A percentile compares a stretch with the other conserved stretches of the same genome.
phyloP scores from a whole-genome alignment of 768 basidiomycete species.

The Podaxis sp. region DNA sequence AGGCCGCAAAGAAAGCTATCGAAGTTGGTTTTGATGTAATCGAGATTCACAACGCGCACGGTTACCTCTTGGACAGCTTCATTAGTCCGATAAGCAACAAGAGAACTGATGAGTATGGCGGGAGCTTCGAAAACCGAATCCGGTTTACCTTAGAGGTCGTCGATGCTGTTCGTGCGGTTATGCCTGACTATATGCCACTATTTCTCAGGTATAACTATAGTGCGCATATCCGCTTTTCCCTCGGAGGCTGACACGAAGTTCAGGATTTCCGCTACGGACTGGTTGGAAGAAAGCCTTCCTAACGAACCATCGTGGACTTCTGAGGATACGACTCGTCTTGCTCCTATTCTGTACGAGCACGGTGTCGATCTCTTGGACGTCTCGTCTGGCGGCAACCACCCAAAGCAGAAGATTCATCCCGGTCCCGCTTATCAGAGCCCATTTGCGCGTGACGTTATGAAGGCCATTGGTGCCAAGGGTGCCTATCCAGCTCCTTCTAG shows the following conservation, averaged over 20 bases:
- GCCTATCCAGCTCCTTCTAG: not conserved
- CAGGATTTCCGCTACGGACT: constrained; percentile 72
- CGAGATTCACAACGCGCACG: constrained; percentile 68
- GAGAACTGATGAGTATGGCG: constrained; percentile 68
- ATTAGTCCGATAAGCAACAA: constrained; percentile 59
- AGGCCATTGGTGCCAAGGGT: constrained; percentile 27
- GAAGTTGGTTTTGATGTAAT: constrained; percentile 57
- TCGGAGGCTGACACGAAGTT: not conserved
- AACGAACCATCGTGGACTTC: constrained; percentile 64
- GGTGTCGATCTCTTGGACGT: constrained; percentile 80
- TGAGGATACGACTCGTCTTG: constrained; percentile 65
- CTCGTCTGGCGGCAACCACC: constrained; percentile 59
- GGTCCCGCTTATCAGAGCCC: constrained; percentile 52
- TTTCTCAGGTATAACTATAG: constrained; percentile 53
- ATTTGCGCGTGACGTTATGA: constrained; percentile 51
- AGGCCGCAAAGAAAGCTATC: constrained; percentile 49
- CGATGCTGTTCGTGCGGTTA: constrained; percentile 57
- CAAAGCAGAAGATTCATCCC: constrained; percentile 33
- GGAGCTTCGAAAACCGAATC: constrained; percentile 68
- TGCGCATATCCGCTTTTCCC: not conserved
- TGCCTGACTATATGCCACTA: constrained; percentile 61
- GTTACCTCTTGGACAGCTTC: constrained; percentile 57
- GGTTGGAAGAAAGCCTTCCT: constrained; percentile 58
- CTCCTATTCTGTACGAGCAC: constrained; percentile 52
- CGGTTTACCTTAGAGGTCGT: constrained; percentile 62